A percentile compares a stretch with the other conserved stretches of the same genome.
phyloP scores from a whole-genome alignment of 2,329 filamentous ascomycete species.

The Botrytis tulipae region DNA sequence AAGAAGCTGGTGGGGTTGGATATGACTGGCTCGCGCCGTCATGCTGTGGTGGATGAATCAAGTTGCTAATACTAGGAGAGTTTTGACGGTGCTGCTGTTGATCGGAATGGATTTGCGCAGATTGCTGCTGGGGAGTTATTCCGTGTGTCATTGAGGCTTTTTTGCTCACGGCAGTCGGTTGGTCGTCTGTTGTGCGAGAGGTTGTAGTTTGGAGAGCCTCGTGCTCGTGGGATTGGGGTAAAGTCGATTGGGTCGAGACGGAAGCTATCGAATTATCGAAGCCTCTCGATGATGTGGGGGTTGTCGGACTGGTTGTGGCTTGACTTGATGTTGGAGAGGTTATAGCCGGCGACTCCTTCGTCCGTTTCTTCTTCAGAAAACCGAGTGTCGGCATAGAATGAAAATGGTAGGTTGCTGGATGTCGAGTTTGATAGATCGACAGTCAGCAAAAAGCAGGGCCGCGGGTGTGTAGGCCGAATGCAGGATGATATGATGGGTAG shows the following conservation, averaged over 20 bases:
- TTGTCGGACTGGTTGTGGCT: conserved; percentile 58
- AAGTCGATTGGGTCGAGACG: conserved; percentile 41
- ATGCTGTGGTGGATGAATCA: conserved; percentile 67
- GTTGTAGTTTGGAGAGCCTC: conserved; percentile 33
- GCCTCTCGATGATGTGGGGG: conserved; percentile 54
- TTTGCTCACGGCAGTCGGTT: conserved; percentile 36
- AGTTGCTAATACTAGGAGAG: conserved; percentile 76
- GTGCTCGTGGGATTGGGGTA: conserved; percentile 34
- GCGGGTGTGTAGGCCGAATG: conserved; percentile 31
- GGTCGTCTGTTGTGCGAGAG: conserved; percentile 33
- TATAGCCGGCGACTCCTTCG: conserved; percentile 75
- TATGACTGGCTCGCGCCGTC: conserved; percentile 43
- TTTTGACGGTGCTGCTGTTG: conserved; percentile 52
- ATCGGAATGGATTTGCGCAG: conserved; percentile 28
- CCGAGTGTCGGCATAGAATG: conserved; percentile 84
- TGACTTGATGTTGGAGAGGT: conserved; percentile 67
- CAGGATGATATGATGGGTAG: conserved; percentile 26
- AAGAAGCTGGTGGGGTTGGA: conserved; percentile 27
- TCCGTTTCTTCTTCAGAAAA: conserved; percentile 98
- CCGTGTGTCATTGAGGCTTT: conserved; percentile 38
- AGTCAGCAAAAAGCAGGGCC: conserved; percentile 27
- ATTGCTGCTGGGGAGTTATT: conserved; percentile 39
- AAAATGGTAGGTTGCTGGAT: conserved; percentile 30
- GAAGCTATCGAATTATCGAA: conserved; percentile 45
- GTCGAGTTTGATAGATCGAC: conserved; percentile 33